A percentile compares a stretch with the other conserved stretches of the same genome.
These are phyloP conservation scores for Epichloe amarillans DNA, from an alignment of 2,329 filamentous ascomycete genomes.

Conservation along the genomic window DNA sequence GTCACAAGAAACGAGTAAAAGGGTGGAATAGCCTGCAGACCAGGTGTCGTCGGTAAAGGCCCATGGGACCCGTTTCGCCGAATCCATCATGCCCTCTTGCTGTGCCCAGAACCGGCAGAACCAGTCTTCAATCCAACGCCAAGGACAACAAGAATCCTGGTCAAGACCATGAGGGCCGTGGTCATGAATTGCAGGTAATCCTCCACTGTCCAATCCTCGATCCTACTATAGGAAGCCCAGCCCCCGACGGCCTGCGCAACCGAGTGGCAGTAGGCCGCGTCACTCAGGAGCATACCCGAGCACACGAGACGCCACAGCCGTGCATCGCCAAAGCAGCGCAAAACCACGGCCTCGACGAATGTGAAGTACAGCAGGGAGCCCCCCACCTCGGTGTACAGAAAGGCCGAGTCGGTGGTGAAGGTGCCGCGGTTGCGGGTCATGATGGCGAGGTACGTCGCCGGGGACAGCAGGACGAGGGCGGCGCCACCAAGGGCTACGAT, in stretches of 20 bases:
- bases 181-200: conserved; percentile 15
- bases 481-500: conserved; percentile 20
- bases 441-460: conserved; percentile 15
- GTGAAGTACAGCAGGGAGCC: conserved; percentile 20
- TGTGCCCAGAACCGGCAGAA: not conserved
- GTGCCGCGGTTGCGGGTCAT: conserved; percentile 15
- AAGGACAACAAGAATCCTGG: conserved; percentile 17
- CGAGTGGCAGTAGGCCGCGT: conserved; percentile 16
- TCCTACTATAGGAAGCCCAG: conserved; percentile 14
- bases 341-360: conserved; percentile 22
- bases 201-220: conserved; percentile 16
- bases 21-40: too few relatives aligned
- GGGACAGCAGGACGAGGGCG: conserved; percentile 15
- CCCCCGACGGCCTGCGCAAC: conserved; percentile 22
- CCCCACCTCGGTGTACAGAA: conserved; percentile 9
- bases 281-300: conserved; percentile 23
- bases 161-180: conserved; percentile 16
- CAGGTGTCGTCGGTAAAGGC: too few relatives aligned
- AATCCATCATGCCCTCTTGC: not conserved
- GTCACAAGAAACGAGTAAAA: too few relatives aligned
- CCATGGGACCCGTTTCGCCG: too few relatives aligned
- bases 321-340: conserved; percentile 19
- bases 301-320: conserved; percentile 22
- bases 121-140: conserved; percentile 13
- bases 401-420: conserved; percentile 12